A percentile compares a stretch with the other conserved stretches of the same genome.
Conservation (phyloP, 2,329 filamentous ascomycete species). For the Cytospora schulzeri region DNA sequence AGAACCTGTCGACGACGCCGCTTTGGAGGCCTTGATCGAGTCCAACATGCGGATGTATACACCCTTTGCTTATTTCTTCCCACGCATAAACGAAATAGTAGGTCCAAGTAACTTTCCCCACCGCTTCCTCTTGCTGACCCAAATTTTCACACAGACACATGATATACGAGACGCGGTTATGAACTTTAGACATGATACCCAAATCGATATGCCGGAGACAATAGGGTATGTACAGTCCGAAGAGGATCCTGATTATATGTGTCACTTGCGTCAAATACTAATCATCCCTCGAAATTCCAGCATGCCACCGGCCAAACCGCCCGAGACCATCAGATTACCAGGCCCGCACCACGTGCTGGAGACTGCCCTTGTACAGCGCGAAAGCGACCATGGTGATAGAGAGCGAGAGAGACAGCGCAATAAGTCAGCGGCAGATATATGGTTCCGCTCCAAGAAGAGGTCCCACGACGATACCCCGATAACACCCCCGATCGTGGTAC, state of each 20-base stretch:
- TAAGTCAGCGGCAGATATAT: conserved; percentile 15
- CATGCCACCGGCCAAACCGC: conserved; percentile 15
- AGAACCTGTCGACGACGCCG: conserved; percentile 37
- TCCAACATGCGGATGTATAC: conserved; percentile 39
- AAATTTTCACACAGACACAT: conserved; percentile 16
- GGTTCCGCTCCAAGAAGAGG: conserved; percentile 10
- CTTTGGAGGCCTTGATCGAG: conserved; percentile 39
- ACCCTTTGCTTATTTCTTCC: conserved; percentile 36
- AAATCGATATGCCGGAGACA: conserved; percentile 20
- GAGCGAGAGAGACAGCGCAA: conserved; percentile 9
- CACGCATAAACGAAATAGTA: conserved; percentile 27
- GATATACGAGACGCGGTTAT: conserved; percentile 25
- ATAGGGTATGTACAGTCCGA: conserved; percentile 19
- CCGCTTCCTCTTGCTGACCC: neutral
- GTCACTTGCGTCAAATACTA: neutral
- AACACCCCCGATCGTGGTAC: neutral
- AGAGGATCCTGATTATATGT: too few species aligned
- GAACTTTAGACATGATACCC: conserved; percentile 24
- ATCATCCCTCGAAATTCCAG: conserved; percentile 1
- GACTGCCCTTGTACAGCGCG: conserved; percentile 6
- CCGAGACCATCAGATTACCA: conserved; percentile 22
- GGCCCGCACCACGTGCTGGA: conserved; percentile 26
- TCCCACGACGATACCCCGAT: neutral
- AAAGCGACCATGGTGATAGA: conserved; percentile 5
- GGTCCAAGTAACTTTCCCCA: conserved; percentile 5